Evolutionary conservation across 2,329 filamentous ascomycete species (phyloP), one percentile per base, ranked within the genome.

Genomic region (Macrophomina phaseolina): DNA sequence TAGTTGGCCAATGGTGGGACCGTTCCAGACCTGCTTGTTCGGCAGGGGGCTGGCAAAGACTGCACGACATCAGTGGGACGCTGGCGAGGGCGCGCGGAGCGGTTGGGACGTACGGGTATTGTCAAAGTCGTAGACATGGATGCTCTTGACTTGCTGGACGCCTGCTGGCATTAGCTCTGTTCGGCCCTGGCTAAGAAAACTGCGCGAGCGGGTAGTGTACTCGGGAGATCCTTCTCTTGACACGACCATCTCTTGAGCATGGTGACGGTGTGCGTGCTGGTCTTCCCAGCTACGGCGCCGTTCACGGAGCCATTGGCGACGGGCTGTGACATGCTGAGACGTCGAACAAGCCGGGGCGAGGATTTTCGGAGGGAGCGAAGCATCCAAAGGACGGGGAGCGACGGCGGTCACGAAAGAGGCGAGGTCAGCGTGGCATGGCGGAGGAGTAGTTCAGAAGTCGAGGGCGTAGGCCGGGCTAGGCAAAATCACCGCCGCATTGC

Each of bases 101-200:
- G 38, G 53, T 45, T 48, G 23, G 34, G 64, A 69, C 90, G 77
- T 82, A 94, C 92, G 82, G 45, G 94, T 98, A 76, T 99, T 98
- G 80, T 99, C 95, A 78, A 98, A 99, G 79, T 99, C 95, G 81
- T 98, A 98, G 71, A 99, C 87, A 76, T 98, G 94, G 63, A 99
- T 88, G 8, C 88, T 82, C 76, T 88, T 92, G 79, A 98, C 90
- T 65, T 87, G 83, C 49, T 90, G 84, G 11, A 89, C 84, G 38
- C 87, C 86, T 87, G 69, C 32, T 38, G n/a, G 56, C 6, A 65
- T 6, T 45, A 18, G 30, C 61, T 72, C 52, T 70, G 69, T 48
- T 32, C 11, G 14, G n/a, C n/a, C 5, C 49, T 16, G 5, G n/a
- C 18, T 4, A 5, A 55, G 64, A 23, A 18, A 18, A 23, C 14